Evolutionary conservation across 2,329 filamentous ascomycete genomes (phyloP).

Genomic region (Ciborinia camelliae): DNA sequence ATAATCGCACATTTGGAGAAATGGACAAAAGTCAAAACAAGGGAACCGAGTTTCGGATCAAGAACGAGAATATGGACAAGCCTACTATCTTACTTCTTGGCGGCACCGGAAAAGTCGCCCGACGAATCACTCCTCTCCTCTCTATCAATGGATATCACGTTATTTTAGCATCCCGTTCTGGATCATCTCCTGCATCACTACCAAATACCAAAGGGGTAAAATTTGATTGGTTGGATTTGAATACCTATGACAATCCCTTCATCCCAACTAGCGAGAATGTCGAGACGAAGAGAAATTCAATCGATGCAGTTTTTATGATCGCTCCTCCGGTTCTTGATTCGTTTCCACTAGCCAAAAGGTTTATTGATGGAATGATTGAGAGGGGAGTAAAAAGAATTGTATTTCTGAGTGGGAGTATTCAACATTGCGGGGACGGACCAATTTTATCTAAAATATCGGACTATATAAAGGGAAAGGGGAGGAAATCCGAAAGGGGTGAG

Average conservation of each 20-base stretch:
- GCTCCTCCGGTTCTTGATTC: slow-evolving; percentile 39
- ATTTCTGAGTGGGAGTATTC: slow-evolving; percentile 41
- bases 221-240: slow-evolving; percentile 47
- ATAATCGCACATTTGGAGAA: neutral
- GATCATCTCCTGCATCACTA: slow-evolving; percentile 23
- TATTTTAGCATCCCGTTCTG: slow-evolving; percentile 43
- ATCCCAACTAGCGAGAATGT: neutral
- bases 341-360: slow-evolving; percentile 39
- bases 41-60: neutral
- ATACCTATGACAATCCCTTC: slow-evolving; percentile 42
- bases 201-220: slow-evolving; percentile 30
- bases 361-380: slow-evolving; percentile 43
- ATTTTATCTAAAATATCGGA: slow-evolving; percentile 40
- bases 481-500: no score
- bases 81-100: slow-evolving; percentile 37
- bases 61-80: neutral
- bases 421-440: slow-evolving; percentile 40
- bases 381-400: slow-evolving; percentile 45
- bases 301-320: slow-evolving; percentile 44
- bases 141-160: slow-evolving; percentile 33
- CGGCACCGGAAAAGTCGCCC: slow-evolving; percentile 46
- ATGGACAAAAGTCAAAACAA: neutral
- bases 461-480: slow-evolving; percentile 38
- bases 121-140: slow-evolving; percentile 41
- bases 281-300: slow-evolving; percentile 10